phyloP scores from a whole-genome alignment of 805 yeast genomes.

The Barnettozyma pratensis region DNA sequence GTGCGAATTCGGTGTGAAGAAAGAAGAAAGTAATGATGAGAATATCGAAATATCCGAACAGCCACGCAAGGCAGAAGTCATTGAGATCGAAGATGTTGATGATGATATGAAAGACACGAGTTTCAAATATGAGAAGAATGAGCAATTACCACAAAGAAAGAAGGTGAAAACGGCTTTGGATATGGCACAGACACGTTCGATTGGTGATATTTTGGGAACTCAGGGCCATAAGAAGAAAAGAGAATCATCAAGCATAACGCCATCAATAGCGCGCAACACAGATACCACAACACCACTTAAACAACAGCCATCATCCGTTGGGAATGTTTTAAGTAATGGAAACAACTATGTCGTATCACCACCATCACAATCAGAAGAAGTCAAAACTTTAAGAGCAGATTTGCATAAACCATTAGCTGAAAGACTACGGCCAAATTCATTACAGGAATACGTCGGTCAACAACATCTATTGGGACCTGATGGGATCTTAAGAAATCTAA shows the following conservation, averaged over 20 bases:
- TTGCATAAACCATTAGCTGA: conserved; percentile 57
- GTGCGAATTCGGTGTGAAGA: conserved; percentile 13
- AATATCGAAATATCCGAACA: too few species aligned
- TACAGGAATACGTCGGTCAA: conserved; percentile 82
- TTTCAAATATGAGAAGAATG: neutral
- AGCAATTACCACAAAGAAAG: neutral
- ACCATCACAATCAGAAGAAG: conserved; percentile 13
- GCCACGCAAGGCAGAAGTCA: conserved; percentile 6
- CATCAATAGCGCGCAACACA: neutral
- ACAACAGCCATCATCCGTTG: neutral
- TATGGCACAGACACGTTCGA: conserved; percentile 2
- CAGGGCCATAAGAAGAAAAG: neutral
- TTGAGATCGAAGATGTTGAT: conserved; percentile 12
- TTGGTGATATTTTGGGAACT: conserved; percentile 6
- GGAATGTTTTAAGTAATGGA: neutral
- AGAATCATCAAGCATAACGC: neutral
- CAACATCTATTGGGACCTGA: conserved; percentile 59
- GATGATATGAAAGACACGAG: conserved; percentile 1
- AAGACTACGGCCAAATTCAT: conserved; percentile 66
- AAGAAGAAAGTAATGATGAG: neutral
- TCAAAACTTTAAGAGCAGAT: conserved; percentile 13
- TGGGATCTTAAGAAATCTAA: conserved; percentile 64
- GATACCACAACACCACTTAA: neutral
- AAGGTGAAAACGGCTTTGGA: conserved; percentile 6
- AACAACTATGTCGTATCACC: neutral